phyloP scores from a whole-genome alignment of 129 eudicot species.

The Cynara cardunculus region DNA sequence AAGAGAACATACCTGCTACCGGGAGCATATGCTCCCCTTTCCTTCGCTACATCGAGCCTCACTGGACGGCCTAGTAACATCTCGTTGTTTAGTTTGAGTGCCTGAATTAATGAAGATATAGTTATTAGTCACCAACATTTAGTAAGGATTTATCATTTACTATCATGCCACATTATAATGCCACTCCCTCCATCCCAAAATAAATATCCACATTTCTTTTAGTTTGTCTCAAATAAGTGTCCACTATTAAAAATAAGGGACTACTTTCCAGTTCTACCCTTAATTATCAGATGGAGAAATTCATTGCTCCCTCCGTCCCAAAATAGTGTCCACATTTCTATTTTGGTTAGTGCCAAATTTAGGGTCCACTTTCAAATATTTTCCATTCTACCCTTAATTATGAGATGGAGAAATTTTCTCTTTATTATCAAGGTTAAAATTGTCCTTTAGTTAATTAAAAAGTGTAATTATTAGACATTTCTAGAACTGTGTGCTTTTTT shows the following conservation, averaged over 20 bases:
- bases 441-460: background rate
- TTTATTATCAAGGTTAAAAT: background rate
- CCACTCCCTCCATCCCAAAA: background rate
- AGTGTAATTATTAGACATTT: too few species aligned
- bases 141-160: background rate
- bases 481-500: too few species aligned
- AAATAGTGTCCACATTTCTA: background rate
- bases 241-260: background rate
- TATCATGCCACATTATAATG: background rate
- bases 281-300: background rate
- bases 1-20: conserved; percentile 44
- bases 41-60: conserved; percentile 61
- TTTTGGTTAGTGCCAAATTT: background rate
- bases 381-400: background rate
- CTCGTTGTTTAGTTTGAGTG: conserved; percentile 47
- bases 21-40: conserved; percentile 58
- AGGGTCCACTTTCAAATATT: background rate
- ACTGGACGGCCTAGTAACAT: conserved; percentile 45
- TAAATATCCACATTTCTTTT: too few species aligned
- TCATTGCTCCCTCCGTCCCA: background rate
- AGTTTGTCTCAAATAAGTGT: background rate
- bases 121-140: background rate
- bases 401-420: background rate
- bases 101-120: conserved; percentile 35
- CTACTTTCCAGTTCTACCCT: background rate